A percentile compares a stretch with the other conserved stretches of the same genome.
These are phyloP conservation scores for Oryza punctata DNA, from an alignment of 176 grass and related monocot species.

Conservation along the genomic window DNA sequence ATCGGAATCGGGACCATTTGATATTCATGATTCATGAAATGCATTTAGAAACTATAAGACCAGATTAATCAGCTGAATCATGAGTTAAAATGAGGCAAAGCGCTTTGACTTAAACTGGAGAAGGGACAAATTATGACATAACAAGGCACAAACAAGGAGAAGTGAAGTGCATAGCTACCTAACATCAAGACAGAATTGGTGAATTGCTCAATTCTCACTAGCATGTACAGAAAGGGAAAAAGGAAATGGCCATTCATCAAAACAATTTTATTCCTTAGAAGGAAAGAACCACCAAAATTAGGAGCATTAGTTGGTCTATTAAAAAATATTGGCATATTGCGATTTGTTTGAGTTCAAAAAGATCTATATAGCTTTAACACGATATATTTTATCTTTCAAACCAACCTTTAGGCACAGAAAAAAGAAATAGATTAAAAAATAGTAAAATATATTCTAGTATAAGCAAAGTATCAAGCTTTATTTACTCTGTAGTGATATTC, in stretches of 20 bases:
- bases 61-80: constrained; percentile 24
- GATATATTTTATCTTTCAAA: neutral
- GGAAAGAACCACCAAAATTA: constrained; percentile 1
- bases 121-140: neutral
- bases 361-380: neutral
- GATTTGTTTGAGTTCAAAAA: neutral
- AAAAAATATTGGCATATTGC: neutral
- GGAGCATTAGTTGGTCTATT: neutral
- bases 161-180: neutral
- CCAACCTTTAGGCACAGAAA: neutral
- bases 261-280: neutral
- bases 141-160: neutral
- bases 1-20: constrained; percentile 1
- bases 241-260: neutral
- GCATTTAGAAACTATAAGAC: constrained; percentile 15
- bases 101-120: neutral
- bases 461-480: neutral
- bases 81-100: neutral
- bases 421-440: neutral
- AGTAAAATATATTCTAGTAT: neutral
- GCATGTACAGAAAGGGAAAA: constrained; percentile 14
- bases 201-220: constrained; percentile 6
- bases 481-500: neutral
- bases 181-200: neutral
- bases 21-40: neutral